Evolutionary conservation across 1,284 basidiomycete species (phyloP).

Genomic region (Mycosarcoma maydis): DNA sequence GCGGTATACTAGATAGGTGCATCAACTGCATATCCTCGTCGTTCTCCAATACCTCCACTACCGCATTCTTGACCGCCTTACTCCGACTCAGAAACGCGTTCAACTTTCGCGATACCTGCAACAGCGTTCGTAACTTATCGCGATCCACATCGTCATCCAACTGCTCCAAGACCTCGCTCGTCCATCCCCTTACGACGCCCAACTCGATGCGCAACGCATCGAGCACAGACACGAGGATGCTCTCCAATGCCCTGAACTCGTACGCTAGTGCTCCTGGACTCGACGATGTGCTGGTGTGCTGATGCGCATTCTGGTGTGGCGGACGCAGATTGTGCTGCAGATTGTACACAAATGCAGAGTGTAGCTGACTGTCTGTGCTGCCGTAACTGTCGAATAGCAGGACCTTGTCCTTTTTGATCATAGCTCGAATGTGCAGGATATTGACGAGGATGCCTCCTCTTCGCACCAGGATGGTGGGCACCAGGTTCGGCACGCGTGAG

Average conservation of each 20-base stretch:
- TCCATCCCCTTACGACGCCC: slow-evolving; percentile 47
- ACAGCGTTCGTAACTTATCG: slow-evolving; percentile 55
- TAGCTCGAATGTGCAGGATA: slow-evolving; percentile 89
- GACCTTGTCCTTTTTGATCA: slow-evolving; percentile 91
- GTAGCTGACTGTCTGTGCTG: slow-evolving; percentile 45
- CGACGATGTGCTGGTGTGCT: background rate
- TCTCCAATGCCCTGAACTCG: slow-evolving; percentile 62
- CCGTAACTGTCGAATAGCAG: slow-evolving; percentile 80
- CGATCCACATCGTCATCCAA: slow-evolving; percentile 62
- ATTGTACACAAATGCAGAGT: slow-evolving; percentile 62
- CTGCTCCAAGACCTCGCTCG: slow-evolving; percentile 44
- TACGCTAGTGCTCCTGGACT: slow-evolving; percentile 44
- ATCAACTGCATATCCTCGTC: slow-evolving; percentile 79
- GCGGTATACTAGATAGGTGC: slow-evolving; percentile 76
- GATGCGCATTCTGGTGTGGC: background rate
- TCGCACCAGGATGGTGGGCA: slow-evolving; percentile 88
- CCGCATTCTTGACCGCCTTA: slow-evolving; percentile 52
- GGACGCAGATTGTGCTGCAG: slow-evolving; percentile 56
- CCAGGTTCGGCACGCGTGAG: slow-evolving; percentile 88
- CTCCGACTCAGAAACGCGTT: slow-evolving; percentile 50
- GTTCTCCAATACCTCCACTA: slow-evolving; percentile 57
- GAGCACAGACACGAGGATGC: slow-evolving; percentile 56
- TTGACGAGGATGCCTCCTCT: slow-evolving; percentile 84
- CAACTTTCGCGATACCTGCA: slow-evolving; percentile 58
- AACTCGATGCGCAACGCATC: slow-evolving; percentile 60